Conservation (phyloP, 768 basidiomycete genomes). For the Leucocoprinus leucothites region DNA sequence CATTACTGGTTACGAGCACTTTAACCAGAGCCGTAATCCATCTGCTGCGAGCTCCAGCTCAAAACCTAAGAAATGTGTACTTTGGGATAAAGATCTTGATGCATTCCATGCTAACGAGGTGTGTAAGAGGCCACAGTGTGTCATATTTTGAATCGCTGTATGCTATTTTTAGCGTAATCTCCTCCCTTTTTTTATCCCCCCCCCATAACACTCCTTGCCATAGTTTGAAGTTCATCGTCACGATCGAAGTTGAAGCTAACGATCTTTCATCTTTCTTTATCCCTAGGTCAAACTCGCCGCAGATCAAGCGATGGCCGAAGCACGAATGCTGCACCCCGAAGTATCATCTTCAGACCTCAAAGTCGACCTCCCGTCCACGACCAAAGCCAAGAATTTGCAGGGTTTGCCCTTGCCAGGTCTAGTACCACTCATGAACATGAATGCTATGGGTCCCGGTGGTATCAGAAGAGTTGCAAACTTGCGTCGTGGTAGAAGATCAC, state of each 20-base stretch:
- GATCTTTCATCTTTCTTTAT: background rate
- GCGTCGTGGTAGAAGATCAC: too few relatives aligned
- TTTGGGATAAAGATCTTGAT: constrained; percentile 66
- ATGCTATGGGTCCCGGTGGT: too few relatives aligned
- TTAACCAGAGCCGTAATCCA: constrained; percentile 37
- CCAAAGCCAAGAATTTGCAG: background rate
- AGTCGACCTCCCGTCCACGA: constrained; percentile 57
- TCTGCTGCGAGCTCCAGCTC: constrained; percentile 20
- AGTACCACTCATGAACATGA: too few relatives aligned
- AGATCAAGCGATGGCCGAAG: constrained; percentile 61
- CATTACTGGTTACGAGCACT: constrained; percentile 78
- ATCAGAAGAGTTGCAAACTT: too few relatives aligned
- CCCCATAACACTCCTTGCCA: too few relatives aligned
- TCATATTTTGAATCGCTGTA: too few relatives aligned
- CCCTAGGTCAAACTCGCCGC: constrained; percentile 66
- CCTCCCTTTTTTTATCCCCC: too few relatives aligned
- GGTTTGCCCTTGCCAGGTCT: too few relatives aligned
- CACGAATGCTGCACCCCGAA: constrained; percentile 59
- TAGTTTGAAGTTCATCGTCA: too few relatives aligned
- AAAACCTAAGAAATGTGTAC: constrained; percentile 46
- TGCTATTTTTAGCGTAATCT: too few relatives aligned
- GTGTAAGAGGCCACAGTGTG: too few relatives aligned
- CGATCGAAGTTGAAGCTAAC: background rate
- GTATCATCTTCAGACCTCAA: constrained; percentile 50
- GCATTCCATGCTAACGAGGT: constrained; percentile 68